Conservation (phyloP, 108 stramenopile genomes). For the Fragilariopsis cylindrus region DNA sequence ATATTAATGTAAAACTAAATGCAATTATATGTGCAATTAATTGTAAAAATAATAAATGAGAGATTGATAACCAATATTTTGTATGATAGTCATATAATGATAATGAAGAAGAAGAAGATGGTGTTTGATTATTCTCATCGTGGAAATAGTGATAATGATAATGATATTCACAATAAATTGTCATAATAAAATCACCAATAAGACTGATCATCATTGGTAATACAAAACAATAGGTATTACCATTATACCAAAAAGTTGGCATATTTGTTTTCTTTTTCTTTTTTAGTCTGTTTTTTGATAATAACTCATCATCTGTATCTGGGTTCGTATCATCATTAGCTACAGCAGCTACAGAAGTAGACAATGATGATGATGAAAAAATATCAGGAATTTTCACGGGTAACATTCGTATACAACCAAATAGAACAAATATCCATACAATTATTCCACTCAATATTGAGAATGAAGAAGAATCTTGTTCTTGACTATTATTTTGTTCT, state of each 20-base stretch:
- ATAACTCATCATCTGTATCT: no score
- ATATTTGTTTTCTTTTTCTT: background rate
- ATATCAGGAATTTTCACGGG: background rate
- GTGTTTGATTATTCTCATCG: background rate
- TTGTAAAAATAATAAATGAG: conserved; percentile 13
- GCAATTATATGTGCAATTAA: conserved; percentile 5
- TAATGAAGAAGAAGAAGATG: background rate
- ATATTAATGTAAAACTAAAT: conserved; percentile 8
- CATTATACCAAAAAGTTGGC: conserved; percentile 9
- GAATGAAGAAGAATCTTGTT: background rate
- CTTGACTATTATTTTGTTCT: no score
- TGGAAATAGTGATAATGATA: background rate
- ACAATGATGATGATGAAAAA: background rate
- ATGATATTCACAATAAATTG: background rate
- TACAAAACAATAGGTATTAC: conserved; percentile 17
- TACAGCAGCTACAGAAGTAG: no score
- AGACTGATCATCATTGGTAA: conserved; percentile 12
- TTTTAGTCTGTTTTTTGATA: background rate
- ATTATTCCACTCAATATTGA: background rate
- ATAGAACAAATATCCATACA: background rate
- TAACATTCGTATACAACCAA: conserved; percentile 11
- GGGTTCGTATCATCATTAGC: no score
- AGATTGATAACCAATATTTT: conserved; percentile 9
- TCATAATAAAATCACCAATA: background rate
- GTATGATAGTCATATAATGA: conserved; percentile 2